Conservation (phyloP, 148 eudicot genomes). For the Camellia granthamiana region DNA sequence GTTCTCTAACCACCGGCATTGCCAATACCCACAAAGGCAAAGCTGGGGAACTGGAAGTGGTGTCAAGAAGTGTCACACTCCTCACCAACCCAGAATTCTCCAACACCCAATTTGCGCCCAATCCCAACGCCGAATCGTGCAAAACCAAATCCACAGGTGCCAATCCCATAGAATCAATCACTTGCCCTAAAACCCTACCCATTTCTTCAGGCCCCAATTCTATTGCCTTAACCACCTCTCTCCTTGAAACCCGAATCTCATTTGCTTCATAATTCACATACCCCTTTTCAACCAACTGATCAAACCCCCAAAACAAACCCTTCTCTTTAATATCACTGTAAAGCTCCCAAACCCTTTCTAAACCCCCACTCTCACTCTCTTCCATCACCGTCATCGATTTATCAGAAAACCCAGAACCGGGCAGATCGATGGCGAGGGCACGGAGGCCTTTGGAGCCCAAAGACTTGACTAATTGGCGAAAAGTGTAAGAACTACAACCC, state of each 20-base stretch:
- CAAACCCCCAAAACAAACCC: slow-evolving; percentile 93
- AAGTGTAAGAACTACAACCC: slow-evolving; percentile 74
- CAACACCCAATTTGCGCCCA: slow-evolving; percentile 77
- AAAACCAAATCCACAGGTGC: slow-evolving; percentile 78
- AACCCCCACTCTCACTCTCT: slow-evolving; percentile 44
- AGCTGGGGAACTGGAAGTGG: slow-evolving; percentile 41
- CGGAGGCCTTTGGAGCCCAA: slow-evolving; percentile 51
- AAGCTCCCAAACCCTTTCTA: slow-evolving; percentile 51
- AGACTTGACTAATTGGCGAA: slow-evolving; percentile 43
- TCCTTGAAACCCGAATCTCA: slow-evolving; percentile 34
- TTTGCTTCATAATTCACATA: slow-evolving; percentile 53
- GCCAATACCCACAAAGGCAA: slow-evolving; percentile 69
- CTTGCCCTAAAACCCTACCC: slow-evolving; percentile 77
- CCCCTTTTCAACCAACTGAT: slow-evolving; percentile 80
- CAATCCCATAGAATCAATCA: slow-evolving; percentile 63
- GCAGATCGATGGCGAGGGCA: slow-evolving; percentile 67
- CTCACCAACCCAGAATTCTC: slow-evolving; percentile 53
- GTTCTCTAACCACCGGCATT: slow-evolving; percentile 57
- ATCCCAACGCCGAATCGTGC: slow-evolving; percentile 77
- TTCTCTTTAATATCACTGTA: slow-evolving; percentile 76
- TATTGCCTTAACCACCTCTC: slow-evolving; percentile 43
- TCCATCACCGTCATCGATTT: slow-evolving; percentile 46
- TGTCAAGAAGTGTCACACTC: slow-evolving; percentile 70
- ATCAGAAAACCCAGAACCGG: slow-evolving; percentile 95
- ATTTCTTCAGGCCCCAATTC: slow-evolving; percentile 63